These are phyloP conservation scores for Blumeria hordei DNA, from an alignment of 2,329 filamentous ascomycete genomes.

Conservation along the genomic window DNA sequence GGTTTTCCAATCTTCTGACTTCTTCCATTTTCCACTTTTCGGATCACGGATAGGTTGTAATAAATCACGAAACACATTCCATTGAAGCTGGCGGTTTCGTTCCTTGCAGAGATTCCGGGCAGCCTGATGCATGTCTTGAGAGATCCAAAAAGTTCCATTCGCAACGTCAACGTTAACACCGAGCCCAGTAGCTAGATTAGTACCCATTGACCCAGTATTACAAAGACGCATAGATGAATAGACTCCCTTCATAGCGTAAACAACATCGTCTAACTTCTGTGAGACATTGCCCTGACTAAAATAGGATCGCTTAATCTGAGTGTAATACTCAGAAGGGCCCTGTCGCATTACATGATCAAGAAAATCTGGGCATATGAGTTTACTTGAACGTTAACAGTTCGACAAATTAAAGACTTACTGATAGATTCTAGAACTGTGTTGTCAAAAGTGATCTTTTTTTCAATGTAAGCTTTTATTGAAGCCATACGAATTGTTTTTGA, in stretches of 20 bases:
- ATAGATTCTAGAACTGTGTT: slow-evolving; percentile 52
- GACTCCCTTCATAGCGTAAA: slow-evolving; percentile 69
- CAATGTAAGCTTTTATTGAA: slow-evolving; percentile 40
- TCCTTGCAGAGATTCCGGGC: slow-evolving; percentile 13
- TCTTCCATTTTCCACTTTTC: slow-evolving; percentile 4
- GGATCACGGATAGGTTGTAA: slow-evolving; percentile 6
- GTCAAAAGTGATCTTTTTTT: slow-evolving; percentile 33
- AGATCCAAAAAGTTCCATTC: slow-evolving; percentile 69
- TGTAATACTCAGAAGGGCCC: slow-evolving; percentile 40
- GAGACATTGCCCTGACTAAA: slow-evolving; percentile 23
- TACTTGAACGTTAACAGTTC: slow-evolving; percentile 1
- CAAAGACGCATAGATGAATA: slow-evolving; percentile 68
- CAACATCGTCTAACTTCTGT: slow-evolving; percentile 31
- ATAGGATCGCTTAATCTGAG: slow-evolving; percentile 60
- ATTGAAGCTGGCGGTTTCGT: slow-evolving; percentile 9
- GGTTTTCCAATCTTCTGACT: slow-evolving; percentile 27
- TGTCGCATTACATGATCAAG: slow-evolving; percentile 75
- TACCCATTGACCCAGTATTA: slow-evolving; percentile 20
- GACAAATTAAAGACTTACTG: slow-evolving; percentile 22
- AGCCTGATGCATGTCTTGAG: slow-evolving; percentile 16
- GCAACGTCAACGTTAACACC: slow-evolving; percentile 77
- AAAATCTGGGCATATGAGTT: slow-evolving; percentile 28
- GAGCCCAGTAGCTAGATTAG: slow-evolving; percentile 27
- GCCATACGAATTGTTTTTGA: slow-evolving; percentile 46
- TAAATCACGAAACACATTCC: slow-evolving; percentile 7